A percentile compares a stretch with the other conserved stretches of the same genome.
These are phyloP conservation scores for Ustilago trichophora DNA, from an alignment of 1,284 basidiomycete species.

Conservation along the genomic window DNA sequence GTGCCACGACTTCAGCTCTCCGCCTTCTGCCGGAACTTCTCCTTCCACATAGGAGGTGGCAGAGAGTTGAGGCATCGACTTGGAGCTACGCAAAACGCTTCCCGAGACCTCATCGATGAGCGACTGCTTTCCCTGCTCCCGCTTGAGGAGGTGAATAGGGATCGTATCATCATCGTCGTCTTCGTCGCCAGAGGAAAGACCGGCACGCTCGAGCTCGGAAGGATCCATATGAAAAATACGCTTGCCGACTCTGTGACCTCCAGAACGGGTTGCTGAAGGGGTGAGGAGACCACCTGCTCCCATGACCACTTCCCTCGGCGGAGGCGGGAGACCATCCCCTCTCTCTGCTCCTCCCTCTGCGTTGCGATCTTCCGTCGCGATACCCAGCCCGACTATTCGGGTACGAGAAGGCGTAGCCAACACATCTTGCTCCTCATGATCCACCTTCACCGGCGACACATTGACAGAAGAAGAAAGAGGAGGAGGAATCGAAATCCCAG, in stretches of 20 bases:
- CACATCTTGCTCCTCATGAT: too few species aligned
- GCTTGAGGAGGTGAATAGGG: too few species aligned
- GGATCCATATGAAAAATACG: slow-evolving; percentile 38
- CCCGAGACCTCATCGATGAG: slow-evolving; percentile 33
- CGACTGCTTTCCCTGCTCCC: slow-evolving; percentile 23
- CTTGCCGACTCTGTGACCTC: slow-evolving; percentile 27
- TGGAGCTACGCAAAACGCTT: too few species aligned
- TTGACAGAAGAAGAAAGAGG: too few species aligned
- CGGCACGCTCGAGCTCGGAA: slow-evolving; percentile 21
- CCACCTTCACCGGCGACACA: too few species aligned
- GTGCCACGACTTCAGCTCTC: slow-evolving; percentile 28
- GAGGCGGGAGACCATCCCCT: slow-evolving; percentile 71
- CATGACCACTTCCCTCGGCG: slow-evolving; percentile 80
- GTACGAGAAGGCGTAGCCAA: slow-evolving; percentile 22
- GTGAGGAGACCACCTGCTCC: slow-evolving; percentile 38
- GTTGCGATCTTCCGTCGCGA: slow-evolving; percentile 77
- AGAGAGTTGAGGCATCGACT: too few species aligned
- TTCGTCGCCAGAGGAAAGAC: slow-evolving; percentile 22
- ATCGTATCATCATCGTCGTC: slow-evolving; percentile 8
- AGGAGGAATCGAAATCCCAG: slow-evolving; percentile 24
- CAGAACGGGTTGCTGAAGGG: slow-evolving; percentile 35
- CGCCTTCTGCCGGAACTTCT: slow-evolving; percentile 19
- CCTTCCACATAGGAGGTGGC: too few species aligned
- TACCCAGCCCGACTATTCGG: slow-evolving; percentile 3
- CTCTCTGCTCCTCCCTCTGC: slow-evolving; percentile 79